Conservation (phyloP, 176 grass and related monocot species). For the Raddia distichophylla region DNA sequence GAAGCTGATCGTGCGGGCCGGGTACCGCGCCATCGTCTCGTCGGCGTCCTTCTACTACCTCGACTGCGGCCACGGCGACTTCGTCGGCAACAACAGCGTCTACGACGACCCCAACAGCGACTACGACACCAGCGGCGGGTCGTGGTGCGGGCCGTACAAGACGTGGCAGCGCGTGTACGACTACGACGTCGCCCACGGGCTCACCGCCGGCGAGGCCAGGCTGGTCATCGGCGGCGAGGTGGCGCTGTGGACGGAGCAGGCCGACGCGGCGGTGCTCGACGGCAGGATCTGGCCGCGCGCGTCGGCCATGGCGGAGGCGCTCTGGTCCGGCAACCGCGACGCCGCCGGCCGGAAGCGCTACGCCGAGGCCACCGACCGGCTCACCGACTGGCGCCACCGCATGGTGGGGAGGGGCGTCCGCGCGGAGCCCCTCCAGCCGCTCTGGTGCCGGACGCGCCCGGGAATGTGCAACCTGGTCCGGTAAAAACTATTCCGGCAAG, state of each 20-base stretch:
- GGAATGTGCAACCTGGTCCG: constrained; percentile 80
- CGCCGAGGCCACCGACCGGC: constrained; percentile 78
- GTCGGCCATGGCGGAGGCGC: constrained; percentile 72
- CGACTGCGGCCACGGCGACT: constrained; percentile 85
- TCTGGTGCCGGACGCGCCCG: constrained; percentile 73
- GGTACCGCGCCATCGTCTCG: constrained; percentile 87
- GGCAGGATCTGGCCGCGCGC: constrained; percentile 71
- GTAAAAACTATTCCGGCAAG: constrained; percentile 29
- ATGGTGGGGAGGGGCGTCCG: constrained; percentile 76
- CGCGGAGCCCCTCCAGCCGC: constrained; percentile 88
- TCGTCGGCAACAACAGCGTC: constrained; percentile 66
- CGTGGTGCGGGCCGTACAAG: constrained; percentile 92
- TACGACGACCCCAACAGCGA: constrained; percentile 75
- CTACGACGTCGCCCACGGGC: constrained; percentile 82
- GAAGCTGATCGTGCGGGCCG: constrained; percentile 69
- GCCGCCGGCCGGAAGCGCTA: constrained; percentile 62
- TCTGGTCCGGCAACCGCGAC: constrained; percentile 90
- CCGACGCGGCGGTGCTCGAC: constrained; percentile 66
- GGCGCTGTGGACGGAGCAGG: constrained; percentile 88
- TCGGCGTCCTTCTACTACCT: constrained; percentile 94
- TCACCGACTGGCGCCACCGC: constrained; percentile 78
- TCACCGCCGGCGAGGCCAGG: constrained; percentile 62
- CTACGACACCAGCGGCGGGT: constrained; percentile 51
- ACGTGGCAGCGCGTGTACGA: constrained; percentile 89
- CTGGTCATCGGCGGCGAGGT: constrained; percentile 89